phyloP scores from a whole-genome alignment of 2,329 filamentous ascomycete species.

The Metarhizium humberi region DNA sequence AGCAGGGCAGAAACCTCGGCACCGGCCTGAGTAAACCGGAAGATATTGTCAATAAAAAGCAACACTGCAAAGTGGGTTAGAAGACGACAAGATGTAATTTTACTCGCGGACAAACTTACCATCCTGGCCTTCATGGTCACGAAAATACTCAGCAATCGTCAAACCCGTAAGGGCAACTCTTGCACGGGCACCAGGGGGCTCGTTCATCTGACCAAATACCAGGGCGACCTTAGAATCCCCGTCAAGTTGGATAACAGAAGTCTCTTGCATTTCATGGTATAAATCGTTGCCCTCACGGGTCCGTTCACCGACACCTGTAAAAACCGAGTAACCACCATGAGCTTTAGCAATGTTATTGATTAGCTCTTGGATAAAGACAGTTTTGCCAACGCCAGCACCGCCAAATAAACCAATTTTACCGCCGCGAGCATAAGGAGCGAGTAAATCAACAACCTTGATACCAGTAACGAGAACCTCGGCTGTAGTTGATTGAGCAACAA shows the following conservation, averaged over 20 bases:
- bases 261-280: constrained; percentile 99
- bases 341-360: constrained; percentile 99
- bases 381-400: constrained; percentile 99
- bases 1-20: constrained; percentile 99
- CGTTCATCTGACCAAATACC: constrained; percentile 99
- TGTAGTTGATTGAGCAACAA: constrained; percentile 89
- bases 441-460: constrained; percentile 99
- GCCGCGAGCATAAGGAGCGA: constrained; percentile 99
- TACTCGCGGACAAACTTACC: constrained; percentile 18
- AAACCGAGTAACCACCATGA: constrained; percentile 99
- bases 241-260: constrained; percentile 97
- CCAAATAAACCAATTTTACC: constrained; percentile 99
- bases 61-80: constrained; percentile 40
- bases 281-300: constrained; percentile 99
- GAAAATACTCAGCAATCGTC: constrained; percentile 77
- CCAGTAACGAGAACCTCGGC: constrained; percentile 96
- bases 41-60: constrained; percentile 99
- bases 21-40: constrained; percentile 99
- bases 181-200: constrained; percentile 98
- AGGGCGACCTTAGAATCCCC: constrained; percentile 99
- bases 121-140: constrained; percentile 71
- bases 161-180: constrained; percentile 95
- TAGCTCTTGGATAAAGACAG: constrained; percentile 99
- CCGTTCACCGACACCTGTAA: constrained; percentile 99
- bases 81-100: no score